Conservation (phyloP, 2,329 filamentous ascomycete genomes). For the Aspergillaceae sp. region DNA sequence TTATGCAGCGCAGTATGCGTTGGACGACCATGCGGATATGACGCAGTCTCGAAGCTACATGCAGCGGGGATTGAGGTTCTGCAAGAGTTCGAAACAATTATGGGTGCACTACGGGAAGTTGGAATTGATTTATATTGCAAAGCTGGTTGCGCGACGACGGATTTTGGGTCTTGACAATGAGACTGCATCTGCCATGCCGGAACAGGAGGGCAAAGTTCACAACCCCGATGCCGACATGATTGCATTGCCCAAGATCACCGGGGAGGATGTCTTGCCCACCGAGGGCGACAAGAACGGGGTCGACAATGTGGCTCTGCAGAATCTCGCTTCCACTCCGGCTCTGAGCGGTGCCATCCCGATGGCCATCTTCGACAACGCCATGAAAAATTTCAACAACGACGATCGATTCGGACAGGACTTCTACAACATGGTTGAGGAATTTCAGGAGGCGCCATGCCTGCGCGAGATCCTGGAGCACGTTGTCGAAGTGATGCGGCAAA, state of each 20-base stretch:
- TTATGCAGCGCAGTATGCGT: constrained; percentile 65
- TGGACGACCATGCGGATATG: constrained; percentile 79
- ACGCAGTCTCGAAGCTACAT: constrained; percentile 73
- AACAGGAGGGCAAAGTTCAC: constrained; percentile 28
- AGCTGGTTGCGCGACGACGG: constrained; percentile 64
- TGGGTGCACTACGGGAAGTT: constrained; percentile 88
- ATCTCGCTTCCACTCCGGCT: constrained; percentile 63
- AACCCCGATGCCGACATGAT: constrained; percentile 49
- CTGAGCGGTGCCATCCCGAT: constrained; percentile 88
- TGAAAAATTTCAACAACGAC: constrained; percentile 65
- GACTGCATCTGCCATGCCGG: constrained; percentile 31
- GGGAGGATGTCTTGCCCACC: constrained; percentile 53
- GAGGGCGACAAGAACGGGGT: constrained; percentile 45
- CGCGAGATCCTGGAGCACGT: constrained; percentile 65
- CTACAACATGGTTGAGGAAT: constrained; percentile 69
- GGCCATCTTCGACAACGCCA: constrained; percentile 80
- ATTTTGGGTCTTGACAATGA: constrained; percentile 53
- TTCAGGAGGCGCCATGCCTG: constrained; percentile 57
- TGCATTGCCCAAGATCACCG: constrained; percentile 50
- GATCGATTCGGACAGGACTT: constrained; percentile 62
- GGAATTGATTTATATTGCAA: constrained; percentile 86
- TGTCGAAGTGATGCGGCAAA: constrained; percentile 51
- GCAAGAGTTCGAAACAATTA: constrained; percentile 60
- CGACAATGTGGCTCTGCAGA: constrained; percentile 51
- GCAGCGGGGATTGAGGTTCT: constrained; percentile 85